phyloP scores from a whole-genome alignment of 2,329 filamentous ascomycete genomes.

The Phoma herbarum region DNA sequence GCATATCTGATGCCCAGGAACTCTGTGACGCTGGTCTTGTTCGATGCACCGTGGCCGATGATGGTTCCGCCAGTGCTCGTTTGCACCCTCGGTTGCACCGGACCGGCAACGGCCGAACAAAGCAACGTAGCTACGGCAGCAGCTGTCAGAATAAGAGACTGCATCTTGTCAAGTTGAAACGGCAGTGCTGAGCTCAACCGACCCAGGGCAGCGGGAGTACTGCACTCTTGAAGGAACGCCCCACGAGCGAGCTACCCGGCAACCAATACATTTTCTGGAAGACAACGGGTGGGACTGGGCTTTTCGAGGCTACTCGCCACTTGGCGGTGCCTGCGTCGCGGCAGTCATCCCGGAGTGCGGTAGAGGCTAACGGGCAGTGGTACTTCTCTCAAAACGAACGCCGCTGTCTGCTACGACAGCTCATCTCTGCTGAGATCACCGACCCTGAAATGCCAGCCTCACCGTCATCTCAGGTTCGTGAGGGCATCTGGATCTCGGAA shows the following conservation, averaged over 20 bases:
- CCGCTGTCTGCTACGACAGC: not conserved
- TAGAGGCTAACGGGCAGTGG: not conserved
- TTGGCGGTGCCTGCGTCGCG: conserved; percentile 9
- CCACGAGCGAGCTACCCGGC: conserved; percentile 4
- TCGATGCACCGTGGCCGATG: conserved; percentile 42
- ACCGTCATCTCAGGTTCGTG: not conserved
- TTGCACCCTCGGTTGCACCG: conserved; percentile 22
- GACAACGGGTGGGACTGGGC: conserved; percentile 3
- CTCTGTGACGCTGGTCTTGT: conserved; percentile 37
- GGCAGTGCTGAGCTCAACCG: conserved; percentile 10
- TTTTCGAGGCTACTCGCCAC: conserved; percentile 5
- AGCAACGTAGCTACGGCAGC: conserved; percentile 24
- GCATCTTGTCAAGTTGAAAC: conserved; percentile 26
- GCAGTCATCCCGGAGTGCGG: not conserved
- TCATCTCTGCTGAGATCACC: not conserved
- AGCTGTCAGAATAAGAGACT: conserved; percentile 20
- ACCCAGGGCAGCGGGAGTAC: conserved; percentile 6
- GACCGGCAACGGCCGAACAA: conserved; percentile 17
- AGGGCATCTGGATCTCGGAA: not conserved
- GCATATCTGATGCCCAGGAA: conserved; percentile 51
- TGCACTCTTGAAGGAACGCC: conserved; percentile 15
- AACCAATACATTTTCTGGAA: conserved; percentile 4
- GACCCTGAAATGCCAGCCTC: not conserved
- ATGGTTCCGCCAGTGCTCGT: conserved; percentile 44
- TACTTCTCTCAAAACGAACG: not conserved